Evolutionary conservation across 192 early-diverging fungal species (phyloP), one percentile per base, ranked within the genome.

Genomic region (Backusella australiensis): DNA sequence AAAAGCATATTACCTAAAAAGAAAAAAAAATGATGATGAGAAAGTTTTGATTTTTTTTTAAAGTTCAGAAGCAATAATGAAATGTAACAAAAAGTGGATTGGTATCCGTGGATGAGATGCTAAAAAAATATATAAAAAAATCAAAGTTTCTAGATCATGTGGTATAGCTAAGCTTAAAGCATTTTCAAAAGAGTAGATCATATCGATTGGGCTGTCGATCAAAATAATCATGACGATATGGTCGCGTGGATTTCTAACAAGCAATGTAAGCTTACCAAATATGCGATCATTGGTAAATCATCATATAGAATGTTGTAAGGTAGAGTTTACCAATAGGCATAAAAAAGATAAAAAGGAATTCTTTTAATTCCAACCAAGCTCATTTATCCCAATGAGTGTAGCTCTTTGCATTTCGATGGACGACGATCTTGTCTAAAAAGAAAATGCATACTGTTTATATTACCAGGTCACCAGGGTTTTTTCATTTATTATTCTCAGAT

Each of bases 181-280:
- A 9, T n/a, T 4, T 3, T 63, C 29, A 29, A 29, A n/a, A 12
- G 11, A 63, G 21, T 9, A 63, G 8, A 63, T 63, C 56, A 29
- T n/a, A 63, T 63, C 56, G 56, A 63, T 63, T 63, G 56, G 56
- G 8, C 26, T 63, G 56, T 63, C 56, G 56, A 63, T 63, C 56
- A 26, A 63, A 63, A 56, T 39, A 39, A 1, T 11, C 38, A 56
- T 56, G n/a, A 21, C 23, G 53, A 56, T 23, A 56, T n/a, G 49
- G 56, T 63, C 56, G 56, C 56, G 56, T 63, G 56, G 56, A 63
- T 63, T 59, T 63, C 12, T 29, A 32, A 63, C 26, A 14, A 63
- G 56, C 6, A 29, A 63, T 29, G 26, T 26, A 29, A 29, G 14
- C 21, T 26, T 63, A 63, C 26, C 26, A 56, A 56, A 56, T 56